Percentiles rank a stretch among this genome's conserved stretches.
Conservation (phyloP, 2,329 filamentous ascomycete species). For the Teratosphaeriaceae sp. region DNA sequence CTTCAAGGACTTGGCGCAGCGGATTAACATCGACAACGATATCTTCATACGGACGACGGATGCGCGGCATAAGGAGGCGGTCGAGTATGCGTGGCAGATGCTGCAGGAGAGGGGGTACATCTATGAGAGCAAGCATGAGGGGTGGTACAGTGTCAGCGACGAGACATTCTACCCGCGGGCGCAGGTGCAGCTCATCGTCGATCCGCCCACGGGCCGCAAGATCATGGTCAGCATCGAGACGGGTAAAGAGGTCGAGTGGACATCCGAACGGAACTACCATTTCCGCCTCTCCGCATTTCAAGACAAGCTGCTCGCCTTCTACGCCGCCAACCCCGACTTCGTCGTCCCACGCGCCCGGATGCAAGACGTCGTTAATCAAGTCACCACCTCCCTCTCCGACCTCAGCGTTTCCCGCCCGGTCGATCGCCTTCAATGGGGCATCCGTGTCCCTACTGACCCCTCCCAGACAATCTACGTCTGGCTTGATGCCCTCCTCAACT, state of each 20-base stretch:
- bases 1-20: constrained; percentile 67
- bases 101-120: constrained; percentile 70
- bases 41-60: constrained; percentile 93
- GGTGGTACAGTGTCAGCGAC: constrained; percentile 96
- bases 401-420: constrained; percentile 81
- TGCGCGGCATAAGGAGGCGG: constrained; percentile 69
- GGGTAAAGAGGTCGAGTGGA: constrained; percentile 90
- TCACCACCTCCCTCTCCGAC: constrained; percentile 72
- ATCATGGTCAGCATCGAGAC: constrained; percentile 74
- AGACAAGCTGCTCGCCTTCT: constrained; percentile 73
- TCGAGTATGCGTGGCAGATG: constrained; percentile 83
- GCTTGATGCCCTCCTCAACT: constrained; percentile 94
- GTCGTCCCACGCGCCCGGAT: constrained; percentile 67
- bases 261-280: constrained; percentile 88
- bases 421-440: constrained; percentile 76
- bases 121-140: constrained; percentile 79
- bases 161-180: constrained; percentile 89
- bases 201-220: constrained; percentile 74
- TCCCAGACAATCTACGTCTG: constrained; percentile 95
- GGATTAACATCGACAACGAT: constrained; percentile 66
- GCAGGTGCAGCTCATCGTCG: constrained; percentile 64
- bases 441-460: constrained; percentile 76
- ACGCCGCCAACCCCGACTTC: constrained; percentile 68
- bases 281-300: constrained; percentile 81
- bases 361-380: constrained; percentile 71